Base-by-base conservation (phyloP, 2,329 filamentous ascomycete genomes). In the Stachybotrys elegans region DNA sequence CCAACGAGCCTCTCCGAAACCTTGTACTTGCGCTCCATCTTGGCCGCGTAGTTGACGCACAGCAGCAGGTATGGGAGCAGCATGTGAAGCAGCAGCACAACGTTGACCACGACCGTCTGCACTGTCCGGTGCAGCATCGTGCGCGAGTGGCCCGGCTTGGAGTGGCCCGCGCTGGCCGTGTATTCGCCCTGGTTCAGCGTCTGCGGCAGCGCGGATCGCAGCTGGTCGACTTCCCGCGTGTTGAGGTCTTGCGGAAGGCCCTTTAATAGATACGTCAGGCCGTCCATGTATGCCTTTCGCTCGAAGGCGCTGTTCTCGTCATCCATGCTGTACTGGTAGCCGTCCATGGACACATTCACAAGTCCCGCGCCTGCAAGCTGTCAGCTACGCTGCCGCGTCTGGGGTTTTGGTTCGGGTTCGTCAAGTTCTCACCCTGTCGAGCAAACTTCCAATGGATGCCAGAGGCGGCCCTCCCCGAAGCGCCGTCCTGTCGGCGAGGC, bases 1-100 rank as follows among this genome's bases (percentile, higher is more conserved):
- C 86, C 43, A 81, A 92, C 68, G 82, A 92, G 63, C 65, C 89
- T 41, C 67, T 92, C 23, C 81, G 86, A 81, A 47, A 90, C 70
- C 49, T 77, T 78, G 62, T 88, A 78, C 51, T 80, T 73, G 14
- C 81, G 75, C 58, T 90, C 85, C 49, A 83, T 83, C 40, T 73
- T 67, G 49, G 81, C 83, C 14, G 75, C 69, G 14, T 73, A 62
- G 14, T 69, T 68, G 13, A 83, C 51, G 12, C 84, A 59, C 5
- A 74, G 54, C 49, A 78, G 72, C 23, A 82, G 55, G 54, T 84
- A 84, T 2, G 84, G 82, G 11, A 84, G 59, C 14, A 85, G 48
- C 39, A 85, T 71, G 43, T 83, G 78, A 21, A 80, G 45, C 7
- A 83, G 51, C 5, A 87, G 59, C 51, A 86, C 80, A 2, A 81